These are phyloP conservation scores for Psidium guajava DNA, from an alignment of 345 rosid species.

Conservation along the genomic window DNA sequence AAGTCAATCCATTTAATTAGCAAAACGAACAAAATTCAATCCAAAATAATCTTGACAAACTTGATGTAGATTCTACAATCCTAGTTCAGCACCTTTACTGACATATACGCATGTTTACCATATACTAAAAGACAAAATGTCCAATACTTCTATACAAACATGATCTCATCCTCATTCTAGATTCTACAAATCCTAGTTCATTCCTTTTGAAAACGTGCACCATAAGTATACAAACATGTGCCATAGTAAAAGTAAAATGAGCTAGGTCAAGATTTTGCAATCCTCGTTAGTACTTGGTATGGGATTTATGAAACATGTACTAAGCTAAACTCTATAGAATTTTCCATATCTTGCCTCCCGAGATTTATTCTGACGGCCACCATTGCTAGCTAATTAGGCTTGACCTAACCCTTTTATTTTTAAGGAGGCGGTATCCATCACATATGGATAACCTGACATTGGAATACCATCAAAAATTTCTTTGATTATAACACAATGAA, in stretches of 20 bases:
- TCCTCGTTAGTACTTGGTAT: neutral
- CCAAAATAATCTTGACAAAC: neutral
- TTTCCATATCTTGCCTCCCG: neutral
- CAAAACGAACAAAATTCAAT: neutral
- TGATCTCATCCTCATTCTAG: neutral
- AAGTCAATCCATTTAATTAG: neutral
- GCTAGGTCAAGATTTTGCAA: neutral
- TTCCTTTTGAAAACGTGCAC: neutral
- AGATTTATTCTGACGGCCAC: neutral
- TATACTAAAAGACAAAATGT: no score
- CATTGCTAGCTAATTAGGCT: neutral
- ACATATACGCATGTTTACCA: no score
- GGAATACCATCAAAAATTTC: neutral
- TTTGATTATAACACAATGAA: no score
- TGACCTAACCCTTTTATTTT: neutral
- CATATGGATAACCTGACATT: no score
- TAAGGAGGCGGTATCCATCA: neutral
- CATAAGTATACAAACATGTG: neutral
- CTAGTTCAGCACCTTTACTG: no score
- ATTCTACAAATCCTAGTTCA: neutral
- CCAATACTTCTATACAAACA: no score
- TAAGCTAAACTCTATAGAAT: neutral
- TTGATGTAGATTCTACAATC: neutral
- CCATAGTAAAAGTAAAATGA: neutral
- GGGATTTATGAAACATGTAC: neutral